Base-by-base conservation (phyloP, 192 early-diverging fungal species). In the Coemansia guatemalensis region DNA sequence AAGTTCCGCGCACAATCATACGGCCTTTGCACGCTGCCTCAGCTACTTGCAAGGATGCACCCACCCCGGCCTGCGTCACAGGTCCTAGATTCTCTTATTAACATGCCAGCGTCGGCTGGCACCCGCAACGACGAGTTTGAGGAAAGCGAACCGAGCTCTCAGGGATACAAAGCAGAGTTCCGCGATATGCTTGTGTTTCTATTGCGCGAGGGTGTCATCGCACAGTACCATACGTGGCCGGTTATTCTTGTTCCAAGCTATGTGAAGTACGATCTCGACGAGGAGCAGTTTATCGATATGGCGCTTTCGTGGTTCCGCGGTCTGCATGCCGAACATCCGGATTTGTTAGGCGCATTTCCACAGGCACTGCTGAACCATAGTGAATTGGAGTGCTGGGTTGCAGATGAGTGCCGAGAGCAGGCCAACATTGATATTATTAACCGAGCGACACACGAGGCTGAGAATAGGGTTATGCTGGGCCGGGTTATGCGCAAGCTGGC, bases 181-280 rank as follows among this genome's bases (percentile, higher is more conserved):
- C 78, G 93, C n/a, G 93, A 95, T 50, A 86, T 93, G 27, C 74
- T 95, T 25, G 90, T 89, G 1, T 90, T 88, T 62, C 69, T 98
- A 55, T 78, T 98, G 35, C 83, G 92, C 27, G 85, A 92, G 62
- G 85, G 87, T 27, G 56, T 89, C 6, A 83, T 95, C 21, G 84
- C 87, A 8, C 94, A 98, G 67, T 73, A 91, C 27, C 92, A 96
- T 66, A 92, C 89, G 58, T 95, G 89, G 68, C 75, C 90, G 4
- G 56, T 87, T 20, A 60, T 90, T 23, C 68, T 89, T 52, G 82
- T 88, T 20, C 88, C 88, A 0, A 81, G 70, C 65, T 82, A 88
- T 32, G 84, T 89, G 24, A 85, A 84, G 50, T 58, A 60, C 51
- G 53, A 74, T 24, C 57, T 74, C 27, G 64, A 57, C 60, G 70